Conservation (phyloP, 352 stramenopile species). For the Globisporangium recalcitrans region DNA sequence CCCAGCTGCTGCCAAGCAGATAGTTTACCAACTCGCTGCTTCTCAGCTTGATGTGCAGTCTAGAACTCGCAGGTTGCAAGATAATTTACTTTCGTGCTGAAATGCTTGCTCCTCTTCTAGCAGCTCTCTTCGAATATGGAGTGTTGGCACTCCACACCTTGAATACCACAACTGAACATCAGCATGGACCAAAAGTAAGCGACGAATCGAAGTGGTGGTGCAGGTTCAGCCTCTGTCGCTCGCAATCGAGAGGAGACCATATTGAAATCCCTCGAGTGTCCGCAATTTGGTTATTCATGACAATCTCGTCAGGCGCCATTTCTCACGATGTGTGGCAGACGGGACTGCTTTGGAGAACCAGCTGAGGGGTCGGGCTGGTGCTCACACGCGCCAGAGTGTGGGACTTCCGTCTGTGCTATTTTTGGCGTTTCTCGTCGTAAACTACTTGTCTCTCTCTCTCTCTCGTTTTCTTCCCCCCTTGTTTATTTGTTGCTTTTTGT, state of each 20-base stretch:
- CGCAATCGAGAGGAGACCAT: no score
- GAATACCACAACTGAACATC: not conserved
- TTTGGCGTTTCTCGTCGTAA: not conserved
- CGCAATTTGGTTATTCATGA: not conserved
- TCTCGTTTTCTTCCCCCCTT: conserved; percentile 3
- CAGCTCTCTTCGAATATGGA: not conserved
- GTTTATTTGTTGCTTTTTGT: not conserved
- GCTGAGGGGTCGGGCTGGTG: not conserved
- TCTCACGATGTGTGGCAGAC: not conserved
- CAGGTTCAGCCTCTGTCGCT: no score
- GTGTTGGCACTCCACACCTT: no score
- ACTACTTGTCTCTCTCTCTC: not conserved
- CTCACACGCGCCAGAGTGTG: not conserved
- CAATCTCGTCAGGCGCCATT: not conserved
- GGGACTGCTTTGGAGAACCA: not conserved
- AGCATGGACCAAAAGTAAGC: no score
- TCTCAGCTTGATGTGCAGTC: no score
- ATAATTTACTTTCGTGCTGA: not conserved
- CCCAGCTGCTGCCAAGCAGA: not conserved
- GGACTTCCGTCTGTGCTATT: not conserved
- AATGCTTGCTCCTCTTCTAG: not conserved
- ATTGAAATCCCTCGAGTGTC: not conserved
- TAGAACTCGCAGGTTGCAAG: not conserved
- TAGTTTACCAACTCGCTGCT: no score
- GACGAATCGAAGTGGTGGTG: no score